Base-by-base conservation (phyloP, 2,329 filamentous ascomycete genomes). In the Verticillium nonalfalfae region DNA sequence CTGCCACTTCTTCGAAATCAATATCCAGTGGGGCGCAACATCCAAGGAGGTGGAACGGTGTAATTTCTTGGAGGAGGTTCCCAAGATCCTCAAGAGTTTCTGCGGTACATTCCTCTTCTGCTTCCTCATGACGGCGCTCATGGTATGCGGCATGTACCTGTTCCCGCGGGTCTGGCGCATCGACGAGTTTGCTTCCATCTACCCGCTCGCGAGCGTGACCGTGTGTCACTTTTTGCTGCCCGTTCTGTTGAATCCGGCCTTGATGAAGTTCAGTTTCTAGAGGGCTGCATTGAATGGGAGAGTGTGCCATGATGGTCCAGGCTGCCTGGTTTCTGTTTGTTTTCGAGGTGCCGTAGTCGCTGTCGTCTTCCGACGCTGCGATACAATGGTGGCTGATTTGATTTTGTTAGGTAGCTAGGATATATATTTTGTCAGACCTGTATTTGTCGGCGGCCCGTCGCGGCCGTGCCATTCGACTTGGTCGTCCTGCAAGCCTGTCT, bases 241-340 rank as follows among this genome's bases (percentile, higher is more conserved):
- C 11, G 79, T 89, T 57, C 78, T 78, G 61, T 72, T 88, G 63
- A 88, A 88, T 67, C 86, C 86, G 21, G 84, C 83, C 58, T 69
- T 88, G 74, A 88, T 89, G 85, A 78, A 81, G 69, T 85, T 87
- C 68, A 84, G 81, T 54, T 87, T 80, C 78, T 87, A 78, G 57
- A 39, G 56, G n/a, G 9, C 35, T 31, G 26, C 26, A 3, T 31
- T 31, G 26, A 31, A 31, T 31, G 26, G 26, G 26, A 31, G 26
- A 31, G 3, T 4, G 26, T 31, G 26, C 26, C 3, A 31, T 4
- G 4, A 31, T 31, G 26, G 26, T 31, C 26, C 26, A 31, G 26
- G 3, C 26, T 31, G 26, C 5, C 26, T 31, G 4, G 26, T 31
- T 31, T 31, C 26, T 31, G 26, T 5, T 31, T 4, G 26, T 31